Conservation (phyloP, 306 rosid species). For the Prunus padus region DNA sequence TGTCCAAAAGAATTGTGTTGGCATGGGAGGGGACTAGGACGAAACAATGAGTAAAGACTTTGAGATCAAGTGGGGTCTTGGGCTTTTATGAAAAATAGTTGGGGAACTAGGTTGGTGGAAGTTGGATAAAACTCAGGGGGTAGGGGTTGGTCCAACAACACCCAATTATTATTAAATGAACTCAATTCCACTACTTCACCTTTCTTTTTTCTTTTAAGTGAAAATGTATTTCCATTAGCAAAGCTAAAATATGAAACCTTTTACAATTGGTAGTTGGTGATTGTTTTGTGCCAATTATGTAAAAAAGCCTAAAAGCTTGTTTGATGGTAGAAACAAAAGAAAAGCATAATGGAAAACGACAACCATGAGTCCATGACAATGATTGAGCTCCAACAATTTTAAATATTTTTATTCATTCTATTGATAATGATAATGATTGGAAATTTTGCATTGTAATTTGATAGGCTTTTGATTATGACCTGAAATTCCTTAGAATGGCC, state of each 20-base stretch:
- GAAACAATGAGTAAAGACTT: conserved; percentile 6
- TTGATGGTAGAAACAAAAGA: not conserved
- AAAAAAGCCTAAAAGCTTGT: not conserved
- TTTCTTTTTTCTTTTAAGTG: not conserved
- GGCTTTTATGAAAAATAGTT: not conserved
- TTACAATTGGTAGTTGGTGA: not conserved
- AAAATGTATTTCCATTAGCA: not conserved
- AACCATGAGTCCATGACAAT: not conserved
- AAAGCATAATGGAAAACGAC: not conserved
- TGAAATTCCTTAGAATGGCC: too few species aligned
- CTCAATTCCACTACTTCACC: not conserved
- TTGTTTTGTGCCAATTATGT: not conserved
- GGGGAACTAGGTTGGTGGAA: conserved; percentile 12
- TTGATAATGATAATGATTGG: too few species aligned
- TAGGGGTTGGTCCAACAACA: not conserved
- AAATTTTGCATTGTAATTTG: too few species aligned
- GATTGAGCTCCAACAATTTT: too few species aligned
- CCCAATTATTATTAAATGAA: not conserved
- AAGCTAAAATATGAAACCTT: not conserved
- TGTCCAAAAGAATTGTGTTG: conserved; percentile 19
- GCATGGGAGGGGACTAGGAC: conserved; percentile 24
- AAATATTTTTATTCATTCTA: too few species aligned
- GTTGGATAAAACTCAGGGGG: conserved; percentile 12
- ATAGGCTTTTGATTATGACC: too few species aligned
- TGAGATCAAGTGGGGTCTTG: conserved; percentile 20